Conservation (phyloP, 2,329 filamentous ascomycete genomes). For the Clonostachys byssicola region DNA sequence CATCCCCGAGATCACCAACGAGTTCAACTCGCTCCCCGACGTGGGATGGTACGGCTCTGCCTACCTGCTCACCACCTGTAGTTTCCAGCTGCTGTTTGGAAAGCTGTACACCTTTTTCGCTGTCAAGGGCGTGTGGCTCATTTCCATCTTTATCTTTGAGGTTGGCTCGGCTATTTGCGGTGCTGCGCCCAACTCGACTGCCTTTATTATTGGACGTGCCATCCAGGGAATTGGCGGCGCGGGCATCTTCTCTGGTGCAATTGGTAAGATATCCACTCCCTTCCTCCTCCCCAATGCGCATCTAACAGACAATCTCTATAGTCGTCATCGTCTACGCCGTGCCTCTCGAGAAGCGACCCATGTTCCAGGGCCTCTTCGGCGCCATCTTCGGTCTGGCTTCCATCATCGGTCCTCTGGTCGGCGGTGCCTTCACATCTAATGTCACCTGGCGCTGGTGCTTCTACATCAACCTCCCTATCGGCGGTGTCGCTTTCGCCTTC, state of each 20-base stretch:
- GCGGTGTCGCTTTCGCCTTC: conserved; percentile 11
- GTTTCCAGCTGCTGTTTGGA: conserved; percentile 45
- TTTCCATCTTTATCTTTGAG: conserved; percentile 46
- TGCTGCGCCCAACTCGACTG: conserved; percentile 44
- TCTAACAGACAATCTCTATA: conserved; percentile 44
- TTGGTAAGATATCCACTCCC: neutral
- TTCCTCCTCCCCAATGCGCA: no score
- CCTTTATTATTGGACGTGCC: conserved; percentile 53
- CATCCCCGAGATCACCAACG: conserved; percentile 49
- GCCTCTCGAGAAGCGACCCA: neutral
- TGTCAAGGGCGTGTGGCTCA: conserved; percentile 41
- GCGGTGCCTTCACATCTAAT: conserved; percentile 13
- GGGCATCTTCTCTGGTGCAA: conserved; percentile 38
- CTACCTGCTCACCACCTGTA: conserved; percentile 25
- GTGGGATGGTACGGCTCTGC: conserved; percentile 62
- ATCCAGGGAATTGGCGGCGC: conserved; percentile 52
- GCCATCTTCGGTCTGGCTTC: conserved; percentile 32
- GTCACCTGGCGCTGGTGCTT: conserved; percentile 13
- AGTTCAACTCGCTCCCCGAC: conserved; percentile 53
- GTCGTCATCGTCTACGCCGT: conserved; percentile 20
- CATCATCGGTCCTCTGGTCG: conserved; percentile 11
- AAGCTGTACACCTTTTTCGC: conserved; percentile 51
- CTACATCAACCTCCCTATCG: conserved; percentile 12
- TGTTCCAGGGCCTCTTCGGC: conserved; percentile 35
- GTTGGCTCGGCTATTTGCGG: conserved; percentile 51